Evolutionary conservation across 768 basidiomycete species (phyloP), one percentile per base, ranked within the genome.

Genomic region (Tubosaeta sp.): DNA sequence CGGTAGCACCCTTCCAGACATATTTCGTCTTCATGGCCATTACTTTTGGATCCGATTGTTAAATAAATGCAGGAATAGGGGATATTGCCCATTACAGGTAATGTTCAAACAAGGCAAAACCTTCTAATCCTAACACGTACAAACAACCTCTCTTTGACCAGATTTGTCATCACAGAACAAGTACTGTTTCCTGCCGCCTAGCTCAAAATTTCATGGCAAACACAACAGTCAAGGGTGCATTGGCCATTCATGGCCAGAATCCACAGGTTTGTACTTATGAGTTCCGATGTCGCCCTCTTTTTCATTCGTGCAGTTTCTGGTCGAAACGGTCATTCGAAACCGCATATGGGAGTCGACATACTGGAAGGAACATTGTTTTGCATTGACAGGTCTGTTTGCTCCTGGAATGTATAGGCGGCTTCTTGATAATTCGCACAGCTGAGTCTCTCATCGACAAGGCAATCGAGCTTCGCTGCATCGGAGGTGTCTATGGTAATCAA

Each of bases 361-460:
- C 71, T 99, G 95, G 95, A 99, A 99, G 74, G 95, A 99, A 67
- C 92, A 97, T 60, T 99, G 95, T 66, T 99, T 99, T 66, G 95
- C 95, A 19, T 75, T 99, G 43, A 97, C 92, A 54, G 92, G 93
- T 90, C 46, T 46, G 78, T 70, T 43, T 45, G 13, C 16, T 19
- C 35, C 4, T 52, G 4, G 32, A 45, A 56, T n/a, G 26, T 51
- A 34, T 32, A 43, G 32, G 6, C 46, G 7, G 12, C 19, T 45
- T 53, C 47, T 38, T 53, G 37, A 55, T 39, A 13, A 53, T 32
- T 11, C n/a, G 1, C 32, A 16, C 59, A 95, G 94, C 97, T 22
- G 97, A 94, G 65, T 86, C 81, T 29, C 74, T 99, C 44, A 98
- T 98, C 58, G 95, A 99, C 72, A 91, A 89, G 63, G 89, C 95